Base-by-base conservation (phyloP, 371 early-diverging fungal species). In the Actinomortierella ambigua region DNA sequence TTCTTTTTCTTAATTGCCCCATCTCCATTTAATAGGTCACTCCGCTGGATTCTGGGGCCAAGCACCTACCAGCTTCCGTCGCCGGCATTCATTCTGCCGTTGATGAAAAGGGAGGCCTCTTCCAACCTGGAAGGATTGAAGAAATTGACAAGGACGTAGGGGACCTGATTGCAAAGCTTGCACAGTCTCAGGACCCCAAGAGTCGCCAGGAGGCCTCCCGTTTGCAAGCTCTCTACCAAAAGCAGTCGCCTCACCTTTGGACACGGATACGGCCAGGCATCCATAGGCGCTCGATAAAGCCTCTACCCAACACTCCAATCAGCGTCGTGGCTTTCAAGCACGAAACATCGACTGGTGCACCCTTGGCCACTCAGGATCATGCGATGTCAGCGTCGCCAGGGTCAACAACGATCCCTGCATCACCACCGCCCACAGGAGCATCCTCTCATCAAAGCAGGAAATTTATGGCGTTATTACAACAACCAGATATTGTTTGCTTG, bases 191-290 rank as follows among this genome's bases (percentile, higher is more conserved):
- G 6, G 59, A 62, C 26, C 41, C 28, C 3, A 49, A 53, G 3
- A 63, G 63, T 42, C 41, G 24, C 9, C 44, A n/a, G 20, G 54
- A 66, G 1, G 56, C 73, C 8, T 40, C 56, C 29, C 67, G 63
- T 18, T 52, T 73, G 2, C 54, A 53, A 9, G 50, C 6, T 0
- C 53, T 66, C 1, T 66, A 73, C 22, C 7, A 22, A 14, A 73
- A 53, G 13, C 59, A 63, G 1, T 23, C 59, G 17, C 67, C 73
- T 15, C 63, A 60, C 24, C 66, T 73, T 13, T 73, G 73, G 73
- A 66, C 73, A 1, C 59, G 73, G 20, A 24, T 56, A 11, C 73
- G 67, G 1, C 11, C 17, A 20, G 41, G 47, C 11, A 44, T 44
- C 3, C 34, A 48, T 2, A 41, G 40, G 0, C 20, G 60, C 3